These are phyloP conservation scores for Blastobotrys aristatus DNA, from an alignment of 1,139 yeast genomes.

Conservation along the genomic window DNA sequence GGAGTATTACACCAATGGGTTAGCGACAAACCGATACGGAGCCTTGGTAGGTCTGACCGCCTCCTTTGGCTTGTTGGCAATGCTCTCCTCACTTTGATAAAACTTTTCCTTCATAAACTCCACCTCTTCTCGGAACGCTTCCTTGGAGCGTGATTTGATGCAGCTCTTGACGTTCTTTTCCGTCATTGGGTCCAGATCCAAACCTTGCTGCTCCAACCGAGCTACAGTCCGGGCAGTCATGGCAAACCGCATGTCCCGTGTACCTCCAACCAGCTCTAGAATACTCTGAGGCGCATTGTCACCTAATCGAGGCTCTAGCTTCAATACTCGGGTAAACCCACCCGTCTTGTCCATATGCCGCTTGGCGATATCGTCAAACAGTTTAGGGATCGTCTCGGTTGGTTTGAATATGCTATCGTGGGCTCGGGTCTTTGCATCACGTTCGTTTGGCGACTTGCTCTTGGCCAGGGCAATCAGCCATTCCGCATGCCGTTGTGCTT, in stretches of 20 bases:
- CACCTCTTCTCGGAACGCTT: conserved; percentile 55
- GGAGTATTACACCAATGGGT: too few species aligned
- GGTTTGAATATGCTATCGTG: conserved; percentile 36
- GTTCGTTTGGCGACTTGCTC: conserved; percentile 25
- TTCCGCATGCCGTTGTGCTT: conserved; percentile 54
- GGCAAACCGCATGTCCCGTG: conserved; percentile 72
- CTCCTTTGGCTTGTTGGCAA: conserved; percentile 16
- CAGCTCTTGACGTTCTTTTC: conserved; percentile 52
- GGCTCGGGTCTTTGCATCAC: conserved; percentile 25
- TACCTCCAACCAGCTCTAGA: conserved; percentile 79
- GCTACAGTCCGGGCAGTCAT: conserved; percentile 77
- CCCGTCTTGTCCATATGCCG: conserved; percentile 62
- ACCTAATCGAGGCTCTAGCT: conserved; percentile 79
- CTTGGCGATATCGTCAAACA: conserved; percentile 57
- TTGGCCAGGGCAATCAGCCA: conserved; percentile 50
- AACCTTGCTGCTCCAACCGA: conserved; percentile 61
- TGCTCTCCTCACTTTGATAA: conserved; percentile 35
- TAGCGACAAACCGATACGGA: conserved; percentile 22
- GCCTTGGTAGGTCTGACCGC: conserved; percentile 15
- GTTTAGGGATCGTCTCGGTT: conserved; percentile 48
- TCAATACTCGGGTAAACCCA: conserved; percentile 83
- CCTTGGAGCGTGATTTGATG: conserved; percentile 40
- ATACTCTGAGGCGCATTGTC: conserved; percentile 92
- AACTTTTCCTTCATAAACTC: conserved; percentile 58
- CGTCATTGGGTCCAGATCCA: conserved; percentile 59